These are phyloP conservation scores for Medicago ruthenica DNA, from an alignment of 306 rosid genomes.

Conservation along the genomic window DNA sequence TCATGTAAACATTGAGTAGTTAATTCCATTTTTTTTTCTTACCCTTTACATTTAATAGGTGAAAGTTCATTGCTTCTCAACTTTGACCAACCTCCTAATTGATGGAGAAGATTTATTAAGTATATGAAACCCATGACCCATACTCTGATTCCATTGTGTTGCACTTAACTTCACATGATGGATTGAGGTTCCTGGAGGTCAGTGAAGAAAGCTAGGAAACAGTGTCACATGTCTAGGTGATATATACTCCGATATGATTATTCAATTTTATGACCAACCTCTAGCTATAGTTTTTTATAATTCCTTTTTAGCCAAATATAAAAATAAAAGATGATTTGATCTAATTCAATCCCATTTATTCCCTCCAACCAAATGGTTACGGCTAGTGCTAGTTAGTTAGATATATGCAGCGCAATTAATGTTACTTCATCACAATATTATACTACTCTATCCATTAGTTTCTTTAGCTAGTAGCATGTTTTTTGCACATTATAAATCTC, in stretches of 20 bases:
- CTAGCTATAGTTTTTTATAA: no score
- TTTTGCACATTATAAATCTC: conserved; percentile 35
- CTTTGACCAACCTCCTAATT: conserved; percentile 20
- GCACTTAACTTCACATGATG: conserved; percentile 16
- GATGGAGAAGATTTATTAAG: conserved; percentile 8
- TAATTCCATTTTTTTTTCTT: not conserved
- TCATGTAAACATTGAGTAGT: conserved; percentile 9
- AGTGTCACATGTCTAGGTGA: not conserved
- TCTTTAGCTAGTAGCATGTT: not conserved
- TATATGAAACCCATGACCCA: not conserved
- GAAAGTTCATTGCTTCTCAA: conserved; percentile 27
- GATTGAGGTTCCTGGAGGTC: not conserved
- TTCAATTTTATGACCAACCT: not conserved
- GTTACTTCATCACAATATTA: not conserved
- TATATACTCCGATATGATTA: not conserved
- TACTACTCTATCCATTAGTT: not conserved
- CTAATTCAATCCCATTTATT: conserved; percentile 27
- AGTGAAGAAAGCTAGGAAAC: conserved; percentile 2
- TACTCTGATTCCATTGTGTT: not conserved
- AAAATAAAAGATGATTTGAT: not conserved
- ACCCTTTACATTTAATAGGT: conserved; percentile 36
- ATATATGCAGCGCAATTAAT: conserved; percentile 46
- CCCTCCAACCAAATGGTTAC: conserved; percentile 25
- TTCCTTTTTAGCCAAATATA: not conserved
- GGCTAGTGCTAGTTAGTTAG: conserved; percentile 23